phyloP scores from a whole-genome alignment of 148 eudicot species.

The Drosera capensis region DNA sequence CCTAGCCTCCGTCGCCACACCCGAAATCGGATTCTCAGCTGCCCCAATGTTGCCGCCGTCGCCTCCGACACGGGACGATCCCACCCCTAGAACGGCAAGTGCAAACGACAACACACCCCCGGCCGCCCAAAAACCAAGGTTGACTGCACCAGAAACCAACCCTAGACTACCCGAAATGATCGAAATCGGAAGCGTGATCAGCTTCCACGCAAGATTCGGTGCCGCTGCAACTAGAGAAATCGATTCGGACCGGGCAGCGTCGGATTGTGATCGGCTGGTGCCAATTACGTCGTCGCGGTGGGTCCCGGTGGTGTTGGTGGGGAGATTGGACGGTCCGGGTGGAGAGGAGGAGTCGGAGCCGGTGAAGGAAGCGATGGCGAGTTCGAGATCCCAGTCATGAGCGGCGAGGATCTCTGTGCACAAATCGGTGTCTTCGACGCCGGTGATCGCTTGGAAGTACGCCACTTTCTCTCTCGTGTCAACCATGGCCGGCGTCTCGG shows the following conservation, averaged over 20 bases:
- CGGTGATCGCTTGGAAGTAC: conserved; percentile 84
- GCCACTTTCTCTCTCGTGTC: conserved; percentile 57
- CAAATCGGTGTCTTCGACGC: conserved; percentile 67
- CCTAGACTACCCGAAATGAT: conserved; percentile 66
- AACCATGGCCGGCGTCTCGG: no score
- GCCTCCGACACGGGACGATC: conserved; percentile 19
- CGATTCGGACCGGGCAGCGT: conserved; percentile 13
- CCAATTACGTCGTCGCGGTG: conserved; percentile 5
- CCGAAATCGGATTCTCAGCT: conserved; percentile 28
- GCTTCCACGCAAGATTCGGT: conserved; percentile 57
- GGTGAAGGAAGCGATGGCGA: conserved; percentile 63
- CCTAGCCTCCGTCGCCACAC: conserved; percentile 43
- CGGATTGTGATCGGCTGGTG: conserved; percentile 7
- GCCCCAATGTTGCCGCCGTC: conserved; percentile 14
- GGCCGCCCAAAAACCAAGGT: conserved; percentile 78
- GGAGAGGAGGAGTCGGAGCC: conserved; percentile 10
- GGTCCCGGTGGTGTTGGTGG: conserved; percentile 1
- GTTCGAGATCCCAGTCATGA: conserved; percentile 88
- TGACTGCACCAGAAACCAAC: conserved; percentile 60
- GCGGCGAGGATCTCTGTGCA: conserved; percentile 85
- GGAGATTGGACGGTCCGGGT: conserved; percentile 3
- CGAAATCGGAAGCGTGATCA: conserved; percentile 64
- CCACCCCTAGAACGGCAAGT: conserved; percentile 34
- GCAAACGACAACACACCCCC: conserved; percentile 72
- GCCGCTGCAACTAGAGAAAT: conserved; percentile 15